Base-by-base conservation (phyloP, 768 basidiomycete genomes). In the Coprinopsis sp. region DNA sequence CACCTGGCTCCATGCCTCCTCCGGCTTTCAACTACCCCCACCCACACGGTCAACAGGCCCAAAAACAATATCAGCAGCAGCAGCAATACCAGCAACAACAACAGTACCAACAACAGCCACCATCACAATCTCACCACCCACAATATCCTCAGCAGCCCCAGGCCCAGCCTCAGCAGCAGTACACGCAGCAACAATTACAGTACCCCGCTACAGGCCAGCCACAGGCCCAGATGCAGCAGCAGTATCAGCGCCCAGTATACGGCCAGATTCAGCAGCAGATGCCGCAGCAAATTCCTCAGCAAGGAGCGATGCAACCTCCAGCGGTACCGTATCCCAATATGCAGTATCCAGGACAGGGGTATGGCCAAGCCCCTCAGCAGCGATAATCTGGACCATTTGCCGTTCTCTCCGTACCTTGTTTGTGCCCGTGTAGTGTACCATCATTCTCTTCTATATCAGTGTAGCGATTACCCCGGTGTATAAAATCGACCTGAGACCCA, bases 11-110 rank as follows among this genome's bases (percentile, higher is more conserved):
- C 27, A 82, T 84, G 76, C 72, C 79, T 4, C 84, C 85, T 3
- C 83, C 84, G 23, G 60, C 74, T 19, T 87, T 82, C 60, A 82
- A 79, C 57, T 87, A 77, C 55, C 78, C 84, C 2, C 82, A 82
- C 50, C 78, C 81, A 31, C 80, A 79, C 50, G 65, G 72, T 13
- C 76, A 77, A 33, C 81, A 73, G 44, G 68, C 68, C n/a, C 78
- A 70, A 45, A 69, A 72, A 36, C 74, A 74, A 28, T 75, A 72
- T 29, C 69, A 69, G 23, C 68, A 64, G 33, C 64, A 58, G 33
- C 63, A 60, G 23, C 66, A 63, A 33, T 65, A 61, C n/a, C 60
- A 52, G 36, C 60, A 58, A 37, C 51, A 51, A 28, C 69, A 72
- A 28, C 64, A 66, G 33, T 61, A 61, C 29, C 64, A 63, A 25